Evolutionary conservation across 2,329 filamentous ascomycete species (phyloP), one percentile per base, ranked within the genome.

Genomic region (Cordyceps farinosa): DNA sequence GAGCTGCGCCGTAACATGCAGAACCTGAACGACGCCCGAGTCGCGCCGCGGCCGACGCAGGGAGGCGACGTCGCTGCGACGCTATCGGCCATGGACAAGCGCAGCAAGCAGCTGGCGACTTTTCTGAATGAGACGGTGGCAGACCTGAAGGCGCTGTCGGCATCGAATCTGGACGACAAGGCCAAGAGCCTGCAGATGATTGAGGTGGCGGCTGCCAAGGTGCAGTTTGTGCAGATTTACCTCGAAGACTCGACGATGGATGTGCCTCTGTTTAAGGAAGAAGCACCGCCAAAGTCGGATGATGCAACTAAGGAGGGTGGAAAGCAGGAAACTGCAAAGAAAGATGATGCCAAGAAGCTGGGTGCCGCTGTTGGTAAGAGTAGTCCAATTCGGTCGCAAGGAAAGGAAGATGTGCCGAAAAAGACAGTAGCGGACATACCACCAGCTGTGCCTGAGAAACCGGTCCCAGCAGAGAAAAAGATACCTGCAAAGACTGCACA

Each of bases 1-100:
- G 91, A 96, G 74, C 89, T 94, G 56, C 85, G 85, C 65, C 89
- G 90, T 69, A 92, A 92, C 67, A 85, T 93, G 67, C 84, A 89
- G 69, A 84, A 83, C 36, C 80, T 89, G 38, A 88, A 90, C 66
- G 84, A 85, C 63, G 78, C 80, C 2, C 78, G 82, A 38, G 38
- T 55, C 17, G 40, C 42, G 2, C 32, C 59, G 38, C 48, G 32
- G 13, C 47, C 48, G 30, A 5, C n/a, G 30, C 59, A 48, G 6
- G 53, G 54, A 27, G 40, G 29, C 15, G 47, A 36, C 1, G 34
- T 30, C 57, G 72, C 75, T 7, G 70, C 66, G 30, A 76, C 79
- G 1, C 70, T 87, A 15, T 75, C 77, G 5, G 77, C 80, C 53
- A 76, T 91, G 66, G 87, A 92, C 69, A 78, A 76, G 58, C 83